These are phyloP conservation scores for Chaetomium fimeti DNA, from an alignment of 495 filamentous ascomycete species.

Conservation along the genomic window DNA sequence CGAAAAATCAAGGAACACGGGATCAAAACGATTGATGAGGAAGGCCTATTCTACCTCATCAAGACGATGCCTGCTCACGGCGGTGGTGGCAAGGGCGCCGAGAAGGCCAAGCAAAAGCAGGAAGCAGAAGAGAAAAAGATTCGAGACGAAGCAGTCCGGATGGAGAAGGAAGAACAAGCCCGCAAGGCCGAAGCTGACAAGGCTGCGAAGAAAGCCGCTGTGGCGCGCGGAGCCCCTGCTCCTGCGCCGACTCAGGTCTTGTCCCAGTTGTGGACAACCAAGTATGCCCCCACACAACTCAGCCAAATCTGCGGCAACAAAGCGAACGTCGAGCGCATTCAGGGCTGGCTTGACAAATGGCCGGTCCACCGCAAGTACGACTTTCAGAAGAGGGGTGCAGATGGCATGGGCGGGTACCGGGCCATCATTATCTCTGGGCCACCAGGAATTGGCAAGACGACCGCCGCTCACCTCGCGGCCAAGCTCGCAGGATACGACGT, in stretches of 20 bases:
- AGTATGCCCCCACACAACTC: slow-evolving; percentile 83
- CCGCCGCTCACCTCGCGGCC: slow-evolving; percentile 90
- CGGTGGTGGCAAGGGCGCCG: slow-evolving; percentile 82
- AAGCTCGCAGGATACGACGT: slow-evolving; percentile 92
- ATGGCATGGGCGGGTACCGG: slow-evolving; percentile 74
- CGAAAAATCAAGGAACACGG: slow-evolving; percentile 71
- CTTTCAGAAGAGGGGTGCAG: slow-evolving; percentile 76
- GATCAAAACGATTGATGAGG: slow-evolving; percentile 89
- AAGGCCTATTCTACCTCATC: slow-evolving; percentile 88
- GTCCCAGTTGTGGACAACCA: slow-evolving; percentile 86
- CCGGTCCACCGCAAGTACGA: slow-evolving; percentile 65
- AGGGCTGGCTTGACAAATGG: slow-evolving; percentile 83
- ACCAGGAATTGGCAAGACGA: slow-evolving; percentile 97
- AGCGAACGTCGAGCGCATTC: slow-evolving; percentile 79
- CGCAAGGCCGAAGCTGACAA: slow-evolving; percentile 51
- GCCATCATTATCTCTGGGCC: slow-evolving; percentile 92
- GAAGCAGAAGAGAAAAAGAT: slow-evolving; percentile 77
- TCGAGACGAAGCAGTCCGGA: slow-evolving; percentile 71
- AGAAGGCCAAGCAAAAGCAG: slow-evolving; percentile 75
- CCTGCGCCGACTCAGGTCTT: slow-evolving; percentile 49
- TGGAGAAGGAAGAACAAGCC: slow-evolving; percentile 66
- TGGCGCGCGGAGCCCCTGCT: slow-evolving; percentile 40
- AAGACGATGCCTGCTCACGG: slow-evolving; percentile 79
- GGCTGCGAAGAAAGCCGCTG: slow-evolving; percentile 47
- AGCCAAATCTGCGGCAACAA: slow-evolving; percentile 97